Evolutionary conservation across 352 stramenopile genomes (phyloP), one percentile per base, ranked within the genome.

Genomic region (Phytopythium montanum): DNA sequence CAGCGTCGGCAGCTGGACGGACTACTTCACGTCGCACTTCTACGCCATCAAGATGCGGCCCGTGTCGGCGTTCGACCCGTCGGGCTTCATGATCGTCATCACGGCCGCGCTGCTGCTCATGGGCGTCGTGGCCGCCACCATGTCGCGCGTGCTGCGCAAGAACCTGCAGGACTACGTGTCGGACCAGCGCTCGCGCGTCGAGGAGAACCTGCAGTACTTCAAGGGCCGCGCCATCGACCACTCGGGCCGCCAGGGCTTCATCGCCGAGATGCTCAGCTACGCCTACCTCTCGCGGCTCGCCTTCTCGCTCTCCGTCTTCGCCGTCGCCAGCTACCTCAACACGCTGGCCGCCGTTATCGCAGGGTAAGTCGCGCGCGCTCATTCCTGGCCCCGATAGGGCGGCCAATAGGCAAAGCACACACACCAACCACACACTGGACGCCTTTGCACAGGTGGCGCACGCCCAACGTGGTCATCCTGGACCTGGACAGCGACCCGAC

Each of bases 251-350:
- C 81, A 92, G 67, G 86, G 86, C 29, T 95, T 95, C 65, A 88
- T 94, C 61, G 73, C 76, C 48, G 84, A 95, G 72, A 95, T 95
- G 86, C 73, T 94, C 54, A 94, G 84, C 75, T 90, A 85, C 60
- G 81, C 85, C 19, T 95, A 95, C 64, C 72, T 95, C 23, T 94
- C 84, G 34, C 74, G 86, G 3, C 76, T 95, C 34, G 84, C 79
- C 18, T 91, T 94, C 58, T 90, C 86, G 44, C 69, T 92, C 60
- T 77, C 64, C 5, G 71, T 93, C 48, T 90, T 92, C 58, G 68
- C 77, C 18, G 70, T 93, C 29, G 81, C 86, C 18, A 92, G 83
- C 50, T 95, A 95, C 36, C 64, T 95, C 28, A 95, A 95, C 56
- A 87, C 84, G 26, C 62, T 95, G 23, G 86, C 86, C 5, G 81